Evolutionary conservation across 306 rosid species (phyloP), one percentile per base, ranked within the genome.

Genomic region (Quercus engelmannii): DNA sequence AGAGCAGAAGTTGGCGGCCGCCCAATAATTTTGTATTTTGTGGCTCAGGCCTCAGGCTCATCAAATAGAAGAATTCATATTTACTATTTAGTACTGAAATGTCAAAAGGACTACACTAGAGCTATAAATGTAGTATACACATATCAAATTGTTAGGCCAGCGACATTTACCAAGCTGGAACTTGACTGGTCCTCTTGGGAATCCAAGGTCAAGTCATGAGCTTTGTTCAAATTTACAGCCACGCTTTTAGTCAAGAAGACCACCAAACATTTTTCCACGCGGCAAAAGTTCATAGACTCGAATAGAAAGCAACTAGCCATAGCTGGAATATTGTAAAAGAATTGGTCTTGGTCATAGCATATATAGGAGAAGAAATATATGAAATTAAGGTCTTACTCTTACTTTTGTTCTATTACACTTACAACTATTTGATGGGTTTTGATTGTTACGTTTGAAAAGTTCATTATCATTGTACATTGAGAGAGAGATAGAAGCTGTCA

Each of bases 371-470:
- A 10, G 54, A 7, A 65, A 65, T 30, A 65, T 31, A 7, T 65
- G 71, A 65, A 30, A 67, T 15, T 17, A 64, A 30, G 46, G 46
- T 10, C n/a, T 15, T 23, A 17, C 38, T 10, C n/a, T 15, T 23
- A 7, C 38, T 30, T 59, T 59, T 59, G 28, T 61, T 61, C 18
- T 5, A 3, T 61, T 13, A 64, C 21, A 64, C 41, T 49, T 13
- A 49, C 54, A 49, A 58, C 33, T 57, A 18, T 49, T 73, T 31
- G 57, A 30, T 41, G 71, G 55, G 67, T 71, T 79, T 67, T 49
- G 75, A 62, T 81, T 56, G 76, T 78, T 79, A 71, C 79, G 76
- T 80, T 56, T 64, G 72, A 70, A 78, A 88, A 84, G 85, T 75
- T 5, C 20, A 30, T 4, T 58, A 84, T 85, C 77, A 88, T 83